Evolutionary conservation across 73 alveolate genomes (phyloP).

Genomic region (Paramecium caudatum): DNA sequence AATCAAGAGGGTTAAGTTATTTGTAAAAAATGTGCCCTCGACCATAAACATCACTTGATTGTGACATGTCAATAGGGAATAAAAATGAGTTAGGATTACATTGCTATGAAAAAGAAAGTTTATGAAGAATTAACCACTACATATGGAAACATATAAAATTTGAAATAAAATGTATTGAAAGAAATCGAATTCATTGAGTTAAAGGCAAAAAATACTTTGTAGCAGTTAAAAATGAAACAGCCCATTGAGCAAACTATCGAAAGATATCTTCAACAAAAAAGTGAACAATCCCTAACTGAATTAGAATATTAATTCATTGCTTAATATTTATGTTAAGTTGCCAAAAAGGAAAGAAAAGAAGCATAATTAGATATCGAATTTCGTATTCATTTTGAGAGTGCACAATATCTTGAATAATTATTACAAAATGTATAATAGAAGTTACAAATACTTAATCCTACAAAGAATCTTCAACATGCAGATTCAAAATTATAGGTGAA

Average conservation of each 20-base stretch:
- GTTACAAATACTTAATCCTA: not conserved
- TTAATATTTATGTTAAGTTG: slow-evolving; percentile 5
- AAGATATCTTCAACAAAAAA: not conserved
- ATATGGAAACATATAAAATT: not conserved
- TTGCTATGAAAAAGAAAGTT: not conserved
- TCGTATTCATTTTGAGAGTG: not conserved
- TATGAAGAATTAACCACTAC: not conserved
- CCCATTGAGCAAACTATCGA: not conserved
- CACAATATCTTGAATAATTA: not conserved
- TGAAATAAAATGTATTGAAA: not conserved
- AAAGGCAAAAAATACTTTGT: not conserved
- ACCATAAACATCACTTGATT: slow-evolving; percentile 12
- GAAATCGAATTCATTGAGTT: not conserved
- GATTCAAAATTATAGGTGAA: not conserved
- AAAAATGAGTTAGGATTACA: slow-evolving; percentile 10
- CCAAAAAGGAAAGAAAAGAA: slow-evolving; percentile 1
- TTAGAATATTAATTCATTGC: slow-evolving; percentile 16
- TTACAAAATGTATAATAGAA: not conserved
- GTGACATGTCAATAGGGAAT: not conserved
- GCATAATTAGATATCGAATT: not conserved
- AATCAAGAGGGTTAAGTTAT: not conserved
- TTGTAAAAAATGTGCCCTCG: not conserved
- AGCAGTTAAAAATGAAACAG: slow-evolving; percentile 1
- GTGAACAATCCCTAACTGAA: not conserved
- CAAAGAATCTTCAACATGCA: not conserved